These are phyloP conservation scores for Trichoderma sp. DNA, from an alignment of 2,329 filamentous ascomycete genomes.

Conservation along the genomic window DNA sequence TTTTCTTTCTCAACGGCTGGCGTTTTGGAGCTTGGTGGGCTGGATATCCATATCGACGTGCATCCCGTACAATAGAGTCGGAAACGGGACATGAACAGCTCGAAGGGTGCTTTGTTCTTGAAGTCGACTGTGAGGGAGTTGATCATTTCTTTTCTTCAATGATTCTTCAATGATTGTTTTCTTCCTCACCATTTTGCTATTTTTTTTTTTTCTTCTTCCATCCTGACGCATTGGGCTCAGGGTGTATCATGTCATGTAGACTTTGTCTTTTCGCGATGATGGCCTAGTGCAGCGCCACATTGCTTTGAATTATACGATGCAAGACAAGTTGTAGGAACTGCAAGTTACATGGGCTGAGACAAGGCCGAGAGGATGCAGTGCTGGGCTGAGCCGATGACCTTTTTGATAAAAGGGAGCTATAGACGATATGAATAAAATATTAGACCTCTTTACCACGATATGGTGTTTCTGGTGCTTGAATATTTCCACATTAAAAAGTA, in stretches of 20 bases:
- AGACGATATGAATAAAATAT: not conserved
- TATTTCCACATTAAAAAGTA: not conserved
- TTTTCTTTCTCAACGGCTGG: not conserved
- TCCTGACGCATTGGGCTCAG: not conserved
- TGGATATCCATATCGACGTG: not conserved
- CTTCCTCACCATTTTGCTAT: not conserved
- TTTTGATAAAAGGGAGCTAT: not conserved
- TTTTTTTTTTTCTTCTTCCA: not conserved
- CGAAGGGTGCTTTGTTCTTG: not conserved
- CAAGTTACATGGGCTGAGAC: not conserved
- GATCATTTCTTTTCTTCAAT: not conserved
- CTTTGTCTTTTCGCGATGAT: conserved; percentile 14
- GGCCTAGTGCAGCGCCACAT: conserved; percentile 20
- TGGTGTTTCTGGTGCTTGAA: not conserved
- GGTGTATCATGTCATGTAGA: conserved; percentile 10
- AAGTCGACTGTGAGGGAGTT: not conserved
- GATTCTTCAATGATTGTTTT: not conserved
- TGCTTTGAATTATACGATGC: conserved; percentile 5
- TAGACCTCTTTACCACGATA: not conserved
- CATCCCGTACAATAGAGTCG: not conserved
- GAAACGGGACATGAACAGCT: not conserved
- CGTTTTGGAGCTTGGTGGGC: conserved; percentile 19
- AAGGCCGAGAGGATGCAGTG: not conserved
- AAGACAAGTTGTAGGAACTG: not conserved
- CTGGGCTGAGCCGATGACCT: not conserved